phyloP scores from a whole-genome alignment of 768 basidiomycete species.

The Psilocybe cubensis region DNA sequence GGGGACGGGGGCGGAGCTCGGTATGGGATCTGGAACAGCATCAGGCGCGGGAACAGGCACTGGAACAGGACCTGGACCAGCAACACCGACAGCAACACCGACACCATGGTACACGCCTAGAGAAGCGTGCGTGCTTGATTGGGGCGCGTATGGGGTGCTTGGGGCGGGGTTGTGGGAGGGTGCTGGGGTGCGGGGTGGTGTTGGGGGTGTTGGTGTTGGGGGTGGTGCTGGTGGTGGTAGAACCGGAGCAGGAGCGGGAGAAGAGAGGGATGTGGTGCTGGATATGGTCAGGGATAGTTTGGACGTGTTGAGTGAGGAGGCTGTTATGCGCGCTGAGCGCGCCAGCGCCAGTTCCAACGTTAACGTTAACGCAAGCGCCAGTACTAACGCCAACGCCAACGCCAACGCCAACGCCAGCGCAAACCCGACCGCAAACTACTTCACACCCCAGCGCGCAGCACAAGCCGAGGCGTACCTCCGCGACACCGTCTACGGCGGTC shows the following conservation, averaged over 20 bases:
- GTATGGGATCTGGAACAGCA: not conserved
- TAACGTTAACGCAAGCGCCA: conserved; percentile 1
- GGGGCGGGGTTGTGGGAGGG: too few relatives aligned
- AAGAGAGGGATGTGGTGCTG: conserved; percentile 27
- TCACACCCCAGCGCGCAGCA: conserved; percentile 49
- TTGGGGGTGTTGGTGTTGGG: too few relatives aligned
- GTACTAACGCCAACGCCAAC: not conserved
- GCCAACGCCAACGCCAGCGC: not conserved
- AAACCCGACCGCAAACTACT: conserved; percentile 35
- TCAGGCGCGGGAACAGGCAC: too few relatives aligned
- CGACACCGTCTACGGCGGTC: conserved; percentile 81
- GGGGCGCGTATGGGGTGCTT: too few relatives aligned
- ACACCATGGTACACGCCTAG: too few relatives aligned
- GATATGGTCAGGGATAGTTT: conserved; percentile 42
- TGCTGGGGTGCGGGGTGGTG: too few relatives aligned
- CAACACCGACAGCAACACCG: too few relatives aligned
- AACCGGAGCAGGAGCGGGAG: conserved; percentile 16
- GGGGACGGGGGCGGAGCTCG: not conserved
- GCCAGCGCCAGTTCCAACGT: not conserved
- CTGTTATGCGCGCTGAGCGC: conserved; percentile 4
- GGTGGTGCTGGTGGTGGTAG: not conserved
- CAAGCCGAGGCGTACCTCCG: conserved; percentile 68
- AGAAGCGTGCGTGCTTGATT: too few relatives aligned
- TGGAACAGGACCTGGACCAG: too few relatives aligned
- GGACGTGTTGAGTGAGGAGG: conserved; percentile 26